Base-by-base conservation (phyloP, 179 eudicot species). In the Corrigiola litoralis region DNA sequence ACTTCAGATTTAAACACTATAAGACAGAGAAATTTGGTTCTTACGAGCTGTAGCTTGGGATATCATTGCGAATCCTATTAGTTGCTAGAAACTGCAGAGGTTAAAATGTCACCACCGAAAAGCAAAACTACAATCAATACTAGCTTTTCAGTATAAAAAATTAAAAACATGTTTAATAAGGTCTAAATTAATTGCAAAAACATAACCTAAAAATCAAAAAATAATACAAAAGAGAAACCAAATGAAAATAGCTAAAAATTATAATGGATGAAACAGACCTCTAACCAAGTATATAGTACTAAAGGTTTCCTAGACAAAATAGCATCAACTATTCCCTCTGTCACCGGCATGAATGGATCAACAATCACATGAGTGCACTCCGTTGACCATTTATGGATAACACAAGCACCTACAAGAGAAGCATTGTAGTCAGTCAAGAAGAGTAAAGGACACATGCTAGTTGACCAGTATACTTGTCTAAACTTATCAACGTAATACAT, bases 311-410 rank as follows among this genome's bases (percentile, higher is more conserved):
- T 82, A 33, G 92, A 79, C 75, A 88, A 67, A 62, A 95, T 72
- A 61, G 97, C 84, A 85, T 87, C 95, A 79, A 86, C 56, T 53
- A 80, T 38, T 52, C 75, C 84, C 76, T 82, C 81, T 9, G 75
- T 85, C 69, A 95, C 79, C 65, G 84, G 78, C 75, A 67, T 73
- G 65, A 69, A 81, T 57, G 90, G 88, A 79, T 88, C 90, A 65
- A 88, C 87, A 67, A 95, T 84, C 61, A 86, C 88, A 81, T 95
- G 97, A 5, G 99, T 86, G 86, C 97, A 91, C 33, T 86, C 78
- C 17, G 46, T 72, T 64, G 76, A 78, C 97, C 99, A 95, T 29
- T 69, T 75, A 27, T 59, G 62, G 63, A 87, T 65, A 44, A 77
- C 74, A 69, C 61, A 40, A 37, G 90, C 97, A 79, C 99, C 99